phyloP scores from a whole-genome alignment of 1,139 yeast species.

The Barnettozyma hawaiiensis region DNA sequence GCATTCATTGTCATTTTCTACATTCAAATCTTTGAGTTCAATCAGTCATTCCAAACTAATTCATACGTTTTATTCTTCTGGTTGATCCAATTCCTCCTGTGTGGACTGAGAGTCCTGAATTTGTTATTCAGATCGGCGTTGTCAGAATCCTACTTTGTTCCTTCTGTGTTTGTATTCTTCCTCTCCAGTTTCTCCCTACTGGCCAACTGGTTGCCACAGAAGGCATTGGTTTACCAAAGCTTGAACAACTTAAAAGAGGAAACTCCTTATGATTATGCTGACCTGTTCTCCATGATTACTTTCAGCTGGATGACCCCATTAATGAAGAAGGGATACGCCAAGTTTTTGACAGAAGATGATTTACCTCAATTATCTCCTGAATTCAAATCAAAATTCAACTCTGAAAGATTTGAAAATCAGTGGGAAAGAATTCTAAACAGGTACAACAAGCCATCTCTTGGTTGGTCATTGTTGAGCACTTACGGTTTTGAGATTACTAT shows the following conservation, averaged over 20 bases:
- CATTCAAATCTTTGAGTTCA: constrained; percentile 69
- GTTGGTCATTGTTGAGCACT: constrained; percentile 54
- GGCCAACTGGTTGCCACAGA: constrained; percentile 50
- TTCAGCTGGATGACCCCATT: constrained; percentile 91
- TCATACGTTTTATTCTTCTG: constrained; percentile 73
- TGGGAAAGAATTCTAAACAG: constrained; percentile 51
- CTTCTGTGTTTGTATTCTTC: constrained; percentile 43
- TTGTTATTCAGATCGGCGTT: constrained; percentile 40
- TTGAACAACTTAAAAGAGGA: constrained; percentile 23
- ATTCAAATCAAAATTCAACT: constrained; percentile 48
- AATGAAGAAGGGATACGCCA: constrained; percentile 78
- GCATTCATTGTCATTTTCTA: constrained; percentile 40
- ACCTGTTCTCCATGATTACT: constrained; percentile 71
- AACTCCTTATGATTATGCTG: constrained; percentile 74
- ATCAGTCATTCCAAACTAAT: constrained; percentile 57
- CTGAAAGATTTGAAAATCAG: constrained; percentile 45
- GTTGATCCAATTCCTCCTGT: constrained; percentile 49
- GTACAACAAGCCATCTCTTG: constrained; percentile 55
- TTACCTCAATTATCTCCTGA: constrained; percentile 73
- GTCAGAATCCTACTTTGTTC: constrained; percentile 33
- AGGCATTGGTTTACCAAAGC: constrained; percentile 36
- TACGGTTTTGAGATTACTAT: constrained; percentile 65
- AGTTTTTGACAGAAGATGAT: constrained; percentile 69
- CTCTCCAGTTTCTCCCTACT: constrained; percentile 47
- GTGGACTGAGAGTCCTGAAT: constrained; percentile 41